phyloP scores from a whole-genome alignment of 805 yeast genomes.

The Pichia membranifaciens region DNA sequence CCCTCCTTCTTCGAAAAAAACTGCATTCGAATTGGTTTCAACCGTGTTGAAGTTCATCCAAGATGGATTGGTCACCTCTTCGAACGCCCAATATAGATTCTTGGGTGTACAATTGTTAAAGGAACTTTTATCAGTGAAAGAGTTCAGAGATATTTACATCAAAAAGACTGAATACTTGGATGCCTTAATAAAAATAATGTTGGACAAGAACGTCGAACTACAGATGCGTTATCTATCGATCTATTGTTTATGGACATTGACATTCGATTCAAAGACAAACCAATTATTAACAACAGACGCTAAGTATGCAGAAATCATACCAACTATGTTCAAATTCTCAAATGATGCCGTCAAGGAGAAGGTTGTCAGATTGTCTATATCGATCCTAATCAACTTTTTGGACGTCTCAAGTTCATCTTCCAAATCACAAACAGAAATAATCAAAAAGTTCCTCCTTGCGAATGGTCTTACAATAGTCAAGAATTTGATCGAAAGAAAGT shows the following conservation, averaged over 20 bases:
- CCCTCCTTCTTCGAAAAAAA: background rate
- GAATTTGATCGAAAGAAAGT: conserved; percentile 76
- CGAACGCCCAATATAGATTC: conserved; percentile 48
- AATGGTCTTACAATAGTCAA: conserved; percentile 66
- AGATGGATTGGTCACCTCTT: conserved; percentile 22
- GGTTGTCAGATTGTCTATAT: conserved; percentile 76
- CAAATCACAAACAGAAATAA: conserved; percentile 36
- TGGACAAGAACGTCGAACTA: conserved; percentile 43
- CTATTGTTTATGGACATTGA: conserved; percentile 76
- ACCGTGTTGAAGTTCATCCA: conserved; percentile 33
- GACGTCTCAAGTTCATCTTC: conserved; percentile 24
- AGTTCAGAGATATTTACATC: conserved; percentile 51
- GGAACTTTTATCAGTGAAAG: conserved; percentile 50
- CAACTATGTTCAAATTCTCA: conserved; percentile 49
- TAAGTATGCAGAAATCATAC: conserved; percentile 51
- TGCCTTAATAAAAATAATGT: conserved; percentile 42
- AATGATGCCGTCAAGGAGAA: conserved; percentile 88
- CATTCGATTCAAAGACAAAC: conserved; percentile 59
- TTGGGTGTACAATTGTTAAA: conserved; percentile 61
- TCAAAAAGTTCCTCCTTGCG: conserved; percentile 65
- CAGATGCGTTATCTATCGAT: conserved; percentile 82
- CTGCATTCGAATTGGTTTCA: conserved; percentile 6
- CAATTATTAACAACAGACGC: conserved; percentile 30
- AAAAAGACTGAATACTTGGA: conserved; percentile 37
- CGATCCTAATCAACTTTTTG: conserved; percentile 61